Conservation (phyloP, 345 rosid species). For the Noccaea bulbosa region DNA sequence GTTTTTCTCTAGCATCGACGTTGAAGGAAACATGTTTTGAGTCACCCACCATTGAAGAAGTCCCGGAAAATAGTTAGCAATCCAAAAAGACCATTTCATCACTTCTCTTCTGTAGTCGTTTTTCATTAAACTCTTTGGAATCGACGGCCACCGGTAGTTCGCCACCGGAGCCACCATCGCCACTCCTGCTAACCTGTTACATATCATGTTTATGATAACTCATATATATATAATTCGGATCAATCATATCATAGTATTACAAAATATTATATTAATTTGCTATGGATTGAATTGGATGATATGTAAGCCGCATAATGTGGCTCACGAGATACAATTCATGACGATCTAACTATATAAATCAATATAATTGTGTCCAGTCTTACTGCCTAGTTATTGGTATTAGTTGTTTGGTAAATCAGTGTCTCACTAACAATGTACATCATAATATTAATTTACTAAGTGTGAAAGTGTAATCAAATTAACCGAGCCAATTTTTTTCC, state of each 20-base stretch:
- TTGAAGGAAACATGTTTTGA: slow-evolving; percentile 63
- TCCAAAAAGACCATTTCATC: slow-evolving; percentile 55
- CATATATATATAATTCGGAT: neutral
- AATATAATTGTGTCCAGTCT: no score
- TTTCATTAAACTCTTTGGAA: slow-evolving; percentile 60
- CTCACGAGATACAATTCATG: neutral
- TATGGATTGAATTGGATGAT: neutral
- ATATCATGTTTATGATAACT: neutral
- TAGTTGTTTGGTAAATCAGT: neutral
- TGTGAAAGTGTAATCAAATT: no score
- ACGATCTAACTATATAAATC: neutral
- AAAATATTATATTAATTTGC: neutral
- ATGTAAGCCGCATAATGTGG: neutral
- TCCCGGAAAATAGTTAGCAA: slow-evolving; percentile 67
- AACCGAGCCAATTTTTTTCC: neutral
- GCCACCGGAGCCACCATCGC: slow-evolving; percentile 72
- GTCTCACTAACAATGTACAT: neutral
- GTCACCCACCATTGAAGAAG: slow-evolving; percentile 79
- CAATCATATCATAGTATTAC: neutral
- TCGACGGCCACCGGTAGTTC: slow-evolving; percentile 80
- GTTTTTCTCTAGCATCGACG: slow-evolving; percentile 58
- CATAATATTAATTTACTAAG: neutral
- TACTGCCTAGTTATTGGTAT: no score
- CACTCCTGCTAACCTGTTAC: slow-evolving; percentile 77
- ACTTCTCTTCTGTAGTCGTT: slow-evolving; percentile 67